Evolutionary conservation across 768 basidiomycete species (phyloP).

Genomic region (Mycena leptocephala): DNA sequence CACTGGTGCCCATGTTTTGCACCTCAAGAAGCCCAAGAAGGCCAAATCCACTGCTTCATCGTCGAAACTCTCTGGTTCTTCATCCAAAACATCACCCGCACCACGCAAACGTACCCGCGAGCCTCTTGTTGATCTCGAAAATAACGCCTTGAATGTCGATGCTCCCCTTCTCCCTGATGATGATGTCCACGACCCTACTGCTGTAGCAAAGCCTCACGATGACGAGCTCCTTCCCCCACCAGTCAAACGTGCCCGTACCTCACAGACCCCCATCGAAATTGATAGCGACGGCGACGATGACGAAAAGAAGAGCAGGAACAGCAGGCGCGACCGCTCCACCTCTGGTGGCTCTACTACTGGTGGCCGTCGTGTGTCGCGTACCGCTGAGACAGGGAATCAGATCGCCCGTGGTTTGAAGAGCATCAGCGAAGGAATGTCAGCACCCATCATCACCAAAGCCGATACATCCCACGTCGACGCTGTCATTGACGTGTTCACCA

Average conservation of each 20-base stretch:
- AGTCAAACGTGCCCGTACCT: neutral
- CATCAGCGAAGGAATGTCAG: too few relatives aligned
- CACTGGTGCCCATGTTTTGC: neutral
- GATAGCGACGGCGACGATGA: neutral
- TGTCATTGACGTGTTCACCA: neutral
- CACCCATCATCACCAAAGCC: constrained; percentile 6
- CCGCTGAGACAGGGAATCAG: neutral
- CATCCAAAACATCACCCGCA: too few relatives aligned
- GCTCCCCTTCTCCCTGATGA: neutral
- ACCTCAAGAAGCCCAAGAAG: neutral
- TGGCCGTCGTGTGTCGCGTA: neutral
- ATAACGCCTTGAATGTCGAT: too few relatives aligned
- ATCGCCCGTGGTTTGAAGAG: constrained; percentile 2
- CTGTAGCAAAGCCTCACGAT: neutral
- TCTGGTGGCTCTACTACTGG: constrained; percentile 5
- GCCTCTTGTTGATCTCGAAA: too few relatives aligned
- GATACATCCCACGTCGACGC: constrained; percentile 22
- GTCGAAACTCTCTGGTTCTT: too few relatives aligned
- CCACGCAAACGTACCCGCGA: too few relatives aligned
- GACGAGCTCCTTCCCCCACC: constrained; percentile 3
- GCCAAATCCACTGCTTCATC: too few relatives aligned
- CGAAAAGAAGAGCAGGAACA: neutral
- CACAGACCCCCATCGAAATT: neutral
- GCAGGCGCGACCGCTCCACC: neutral
- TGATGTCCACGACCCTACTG: too few relatives aligned